A percentile compares a stretch with the other conserved stretches of the same genome.
Evolutionary conservation across 768 basidiomycete genomes (phyloP).

Genomic region (Pluteus cervinus): DNA sequence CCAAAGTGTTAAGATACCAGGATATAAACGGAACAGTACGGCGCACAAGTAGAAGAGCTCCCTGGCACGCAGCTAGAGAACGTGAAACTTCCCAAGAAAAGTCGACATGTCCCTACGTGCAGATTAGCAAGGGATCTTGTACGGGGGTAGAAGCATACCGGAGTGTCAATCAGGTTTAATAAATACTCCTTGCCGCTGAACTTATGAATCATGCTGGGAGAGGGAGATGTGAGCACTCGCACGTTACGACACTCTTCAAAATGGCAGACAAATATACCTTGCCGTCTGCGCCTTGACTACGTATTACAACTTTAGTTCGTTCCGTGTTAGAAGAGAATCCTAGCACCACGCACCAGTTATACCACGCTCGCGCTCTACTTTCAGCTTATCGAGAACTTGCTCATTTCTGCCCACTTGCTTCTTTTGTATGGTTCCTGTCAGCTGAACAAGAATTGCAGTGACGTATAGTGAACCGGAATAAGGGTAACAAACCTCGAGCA

Average conservation of each 20-base stretch:
- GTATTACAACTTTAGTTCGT: constrained; percentile 3
- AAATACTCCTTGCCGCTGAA: constrained; percentile 54
- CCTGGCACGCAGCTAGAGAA: constrained; percentile 89
- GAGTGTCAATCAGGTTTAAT: constrained; percentile 95
- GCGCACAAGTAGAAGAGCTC: constrained; percentile 41
- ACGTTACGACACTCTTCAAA: constrained; percentile 3
- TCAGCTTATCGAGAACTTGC: constrained; percentile 89
- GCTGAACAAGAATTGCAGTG: no score
- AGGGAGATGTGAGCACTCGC: no score
- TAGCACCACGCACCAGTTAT: constrained; percentile 67
- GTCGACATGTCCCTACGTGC: constrained; percentile 83
- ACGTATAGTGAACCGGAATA: constrained; percentile 2
- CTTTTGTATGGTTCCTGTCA: constrained; percentile 82
- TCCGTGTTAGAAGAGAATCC: constrained; percentile 1
- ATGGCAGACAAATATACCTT: constrained; percentile 37
- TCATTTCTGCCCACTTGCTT: constrained; percentile 63
- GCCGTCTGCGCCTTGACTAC: constrained; percentile 95
- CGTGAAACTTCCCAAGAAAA: constrained; percentile 97
- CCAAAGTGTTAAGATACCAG: constrained; percentile 4
- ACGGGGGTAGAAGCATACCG: constrained; percentile 38
- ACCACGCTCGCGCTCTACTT: constrained; percentile 94
- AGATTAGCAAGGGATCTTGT: constrained; percentile 1
- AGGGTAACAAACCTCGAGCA: constrained; percentile 56
- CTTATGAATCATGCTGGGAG: constrained; percentile 69
- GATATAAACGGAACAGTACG: constrained; percentile 1